A percentile compares a stretch with the other conserved stretches of the same genome.
These are phyloP conservation scores for Vanrija humicola DNA, from an alignment of 1,284 basidiomycete species.

Conservation along the genomic window DNA sequence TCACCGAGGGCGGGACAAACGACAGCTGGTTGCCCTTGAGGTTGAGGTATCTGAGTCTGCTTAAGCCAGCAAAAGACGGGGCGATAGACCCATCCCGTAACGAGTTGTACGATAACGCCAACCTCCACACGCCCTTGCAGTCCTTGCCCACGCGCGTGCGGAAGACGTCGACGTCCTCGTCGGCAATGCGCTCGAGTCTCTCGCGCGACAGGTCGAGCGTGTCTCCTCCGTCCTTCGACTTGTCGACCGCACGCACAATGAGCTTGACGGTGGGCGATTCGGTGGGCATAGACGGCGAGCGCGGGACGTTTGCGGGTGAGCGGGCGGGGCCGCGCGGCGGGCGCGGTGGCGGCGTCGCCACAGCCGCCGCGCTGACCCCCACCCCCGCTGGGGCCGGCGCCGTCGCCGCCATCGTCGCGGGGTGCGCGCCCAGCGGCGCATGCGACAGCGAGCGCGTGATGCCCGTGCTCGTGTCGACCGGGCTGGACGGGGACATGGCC, in stretches of 20 bases:
- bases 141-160: conserved; percentile 56
- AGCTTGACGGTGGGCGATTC: conserved; percentile 13
- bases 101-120: conserved; percentile 82
- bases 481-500: background rate
- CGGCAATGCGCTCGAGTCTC: conserved; percentile 65
- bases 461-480: too few species aligned
- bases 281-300: conserved; percentile 4
- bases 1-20: conserved; percentile 78
- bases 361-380: background rate
- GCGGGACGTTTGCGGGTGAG: conserved; percentile 6
- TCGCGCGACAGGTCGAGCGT: conserved; percentile 78
- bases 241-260: conserved; percentile 62
- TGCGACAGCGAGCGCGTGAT: background rate
- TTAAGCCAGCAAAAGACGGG: conserved; percentile 69
- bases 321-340: conserved; percentile 8
- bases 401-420: background rate
- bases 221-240: conserved; percentile 69
- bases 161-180: conserved; percentile 68
- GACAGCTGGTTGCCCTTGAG: conserved; percentile 83
- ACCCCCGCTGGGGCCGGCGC: background rate
- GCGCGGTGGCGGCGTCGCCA: conserved; percentile 8
- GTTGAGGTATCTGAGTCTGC: conserved; percentile 84
- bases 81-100: conserved; percentile 67
- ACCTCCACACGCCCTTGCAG: conserved; percentile 61
- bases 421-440: background rate